These are phyloP conservation scores for Penicillium sp. DNA, from an alignment of 2,329 filamentous ascomycete species.

Conservation along the genomic window DNA sequence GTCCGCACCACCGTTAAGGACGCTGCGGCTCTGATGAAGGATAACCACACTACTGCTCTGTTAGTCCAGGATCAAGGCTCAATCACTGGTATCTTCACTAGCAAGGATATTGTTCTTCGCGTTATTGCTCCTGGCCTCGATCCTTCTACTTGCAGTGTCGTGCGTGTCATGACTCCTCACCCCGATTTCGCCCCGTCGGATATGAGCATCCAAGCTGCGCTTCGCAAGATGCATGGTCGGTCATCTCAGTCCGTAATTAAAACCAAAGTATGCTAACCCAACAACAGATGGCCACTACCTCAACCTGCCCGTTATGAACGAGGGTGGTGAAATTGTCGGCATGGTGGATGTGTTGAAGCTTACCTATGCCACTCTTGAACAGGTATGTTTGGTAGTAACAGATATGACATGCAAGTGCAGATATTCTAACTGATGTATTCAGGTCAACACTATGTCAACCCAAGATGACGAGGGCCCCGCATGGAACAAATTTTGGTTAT, in stretches of 20 bases:
- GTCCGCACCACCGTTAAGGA: slow-evolving; percentile 96
- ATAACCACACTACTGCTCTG: slow-evolving; percentile 95
- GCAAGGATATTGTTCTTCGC: slow-evolving; percentile 96
- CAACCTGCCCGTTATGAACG: slow-evolving; percentile 98
- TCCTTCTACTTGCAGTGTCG: slow-evolving; percentile 91
- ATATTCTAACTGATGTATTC: slow-evolving; percentile 1
- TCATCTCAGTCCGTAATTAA: slow-evolving; percentile 12
- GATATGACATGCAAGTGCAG: not conserved
- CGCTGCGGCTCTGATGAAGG: slow-evolving; percentile 93
- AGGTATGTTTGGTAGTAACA: slow-evolving; percentile 54
- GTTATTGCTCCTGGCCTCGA: slow-evolving; percentile 97
- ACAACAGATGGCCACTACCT: slow-evolving; percentile 87
- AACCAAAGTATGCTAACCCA: slow-evolving; percentile 7
- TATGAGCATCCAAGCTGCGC: slow-evolving; percentile 97
- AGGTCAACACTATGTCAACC: slow-evolving; percentile 87
- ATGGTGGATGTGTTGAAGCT: slow-evolving; percentile 99
- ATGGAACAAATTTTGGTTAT: slow-evolving; percentile 99
- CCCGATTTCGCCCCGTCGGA: slow-evolving; percentile 98
- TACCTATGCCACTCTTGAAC: slow-evolving; percentile 95
- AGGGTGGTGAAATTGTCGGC: slow-evolving; percentile 91
- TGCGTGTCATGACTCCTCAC: slow-evolving; percentile 98
- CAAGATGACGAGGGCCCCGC: slow-evolving; percentile 89
- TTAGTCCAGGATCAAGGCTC: slow-evolving; percentile 94
- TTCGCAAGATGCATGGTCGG: slow-evolving; percentile 98
- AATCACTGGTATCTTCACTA: slow-evolving; percentile 98